Conservation (phyloP, 2,329 filamentous ascomycete species). For the Kalmusia sp. region DNA sequence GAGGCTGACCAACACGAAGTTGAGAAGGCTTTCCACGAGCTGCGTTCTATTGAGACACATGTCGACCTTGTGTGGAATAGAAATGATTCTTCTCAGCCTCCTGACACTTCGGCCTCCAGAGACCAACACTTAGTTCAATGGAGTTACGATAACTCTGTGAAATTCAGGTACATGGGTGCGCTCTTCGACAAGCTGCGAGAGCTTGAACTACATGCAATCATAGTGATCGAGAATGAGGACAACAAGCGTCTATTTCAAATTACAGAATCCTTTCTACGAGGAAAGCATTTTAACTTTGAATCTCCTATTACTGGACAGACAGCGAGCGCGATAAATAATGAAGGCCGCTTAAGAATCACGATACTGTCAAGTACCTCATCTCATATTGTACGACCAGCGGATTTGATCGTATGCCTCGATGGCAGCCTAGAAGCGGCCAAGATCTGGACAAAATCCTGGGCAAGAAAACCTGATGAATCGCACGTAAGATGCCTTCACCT, state of each 20-base stretch:
- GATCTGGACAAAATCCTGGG: conserved; percentile 36
- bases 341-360: conserved; percentile 39
- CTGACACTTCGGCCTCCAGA: conserved; percentile 21
- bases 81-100: conserved; percentile 17
- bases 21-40: conserved; percentile 24
- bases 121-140: conserved; percentile 31
- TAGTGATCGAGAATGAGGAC: conserved; percentile 33
- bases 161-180: conserved; percentile 39
- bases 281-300: conserved; percentile 29
- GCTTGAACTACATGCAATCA: conserved; percentile 33
- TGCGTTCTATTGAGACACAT: conserved; percentile 40
- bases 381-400: conserved; percentile 32
- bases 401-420: conserved; percentile 52
- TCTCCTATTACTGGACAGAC: conserved; percentile 29
- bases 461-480: conserved; percentile 21
- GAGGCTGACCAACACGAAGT: conserved; percentile 20
- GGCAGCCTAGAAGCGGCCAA: conserved; percentile 33
- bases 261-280: conserved; percentile 33
- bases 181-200: conserved; percentile 31
- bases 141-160: conserved; percentile 38
- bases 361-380: conserved; percentile 38
- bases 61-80: conserved; percentile 39
- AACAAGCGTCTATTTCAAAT: conserved; percentile 32
- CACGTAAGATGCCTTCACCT: conserved; percentile 45
- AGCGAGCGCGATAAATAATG: conserved; percentile 10